phyloP scores from a whole-genome alignment of 805 yeast species.

The Ogataea degrootiae region DNA sequence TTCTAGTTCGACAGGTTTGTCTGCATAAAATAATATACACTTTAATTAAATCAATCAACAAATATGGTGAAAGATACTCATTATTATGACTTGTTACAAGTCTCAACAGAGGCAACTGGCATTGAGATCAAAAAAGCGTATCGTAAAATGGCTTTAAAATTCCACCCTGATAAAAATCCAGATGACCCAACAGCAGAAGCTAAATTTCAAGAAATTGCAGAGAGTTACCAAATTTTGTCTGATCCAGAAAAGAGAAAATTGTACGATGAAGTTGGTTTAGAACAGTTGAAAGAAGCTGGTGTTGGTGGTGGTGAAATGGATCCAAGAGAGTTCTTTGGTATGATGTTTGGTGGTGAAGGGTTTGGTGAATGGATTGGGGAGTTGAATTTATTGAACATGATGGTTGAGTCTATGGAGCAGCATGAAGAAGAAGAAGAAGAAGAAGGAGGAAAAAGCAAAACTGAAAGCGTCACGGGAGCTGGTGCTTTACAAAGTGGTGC shows the following conservation, averaged over 20 bases:
- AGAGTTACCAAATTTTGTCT: constrained; percentile 76
- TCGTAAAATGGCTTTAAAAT: constrained; percentile 67
- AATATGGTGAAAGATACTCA: constrained; percentile 70
- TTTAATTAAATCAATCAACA: too few relatives aligned
- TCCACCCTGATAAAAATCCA: constrained; percentile 80
- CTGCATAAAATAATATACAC: too few relatives aligned
- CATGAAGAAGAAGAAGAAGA: constrained; percentile 23
- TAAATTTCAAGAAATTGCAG: constrained; percentile 57
- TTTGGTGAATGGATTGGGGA: constrained; percentile 88
- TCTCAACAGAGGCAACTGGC: constrained; percentile 53
- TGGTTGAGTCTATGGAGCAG: constrained; percentile 41
- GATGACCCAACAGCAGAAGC: constrained; percentile 71
- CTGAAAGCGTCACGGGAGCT: not conserved
- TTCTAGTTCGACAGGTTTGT: too few relatives aligned
- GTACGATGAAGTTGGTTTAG: constrained; percentile 74
- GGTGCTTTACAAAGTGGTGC: constrained; percentile 5
- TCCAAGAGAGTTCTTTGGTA: constrained; percentile 64
- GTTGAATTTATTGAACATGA: constrained; percentile 68
- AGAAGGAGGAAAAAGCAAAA: constrained; percentile 13
- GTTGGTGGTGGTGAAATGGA: constrained; percentile 69
- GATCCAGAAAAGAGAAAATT: constrained; percentile 58
- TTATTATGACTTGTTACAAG: constrained; percentile 65
- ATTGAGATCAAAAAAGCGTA: constrained; percentile 75
- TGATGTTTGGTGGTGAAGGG: constrained; percentile 86
- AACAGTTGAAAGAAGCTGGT: constrained; percentile 35